Evolutionary conservation across 331 rosid genomes (phyloP), one percentile per base, ranked within the genome.

Genomic region (Cydonia oblonga): DNA sequence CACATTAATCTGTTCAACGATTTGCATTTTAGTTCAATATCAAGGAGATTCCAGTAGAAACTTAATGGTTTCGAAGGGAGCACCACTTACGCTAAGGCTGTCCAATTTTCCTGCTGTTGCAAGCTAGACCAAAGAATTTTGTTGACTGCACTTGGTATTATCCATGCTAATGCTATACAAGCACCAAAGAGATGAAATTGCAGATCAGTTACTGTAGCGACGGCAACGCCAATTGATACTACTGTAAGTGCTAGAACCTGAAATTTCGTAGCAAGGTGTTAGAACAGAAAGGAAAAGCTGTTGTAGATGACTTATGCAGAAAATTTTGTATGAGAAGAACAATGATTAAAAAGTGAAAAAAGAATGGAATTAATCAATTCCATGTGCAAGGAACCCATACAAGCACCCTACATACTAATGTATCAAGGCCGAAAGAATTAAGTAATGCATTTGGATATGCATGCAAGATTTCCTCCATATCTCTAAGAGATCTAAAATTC

Each of bases 71-170:
- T 14, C 7, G 46, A 56, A 14, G 42, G 25, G 20, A 30, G 68
- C 42, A 72, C 62, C 67, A 78, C 92, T 79, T 81, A 92, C 96
- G 96, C 90, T 76, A 92, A 79, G 29, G 98, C 98, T 9, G 96
- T 87, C 98, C 98, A 92, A 73, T 87, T 92, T 63, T 90, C 98
- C 81, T 88, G 93, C 79, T 92, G 96, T 77, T 92, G 98, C 70
- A 92, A 73, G 83, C 87, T 87, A 70, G 98, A 92, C 98, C 96
- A 92, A 67, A 90, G 96, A 85, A 92, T 92, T 81, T 92, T 92
- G 75, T 92, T 90, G 63, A 92, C 87, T 26, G 96, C 96, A 73
- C 98, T 92, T 0, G 98, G 98, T 71, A 90, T 80, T 74, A 92
- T 90, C 98, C 98, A 92, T 14, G 98, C 98, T 71, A 92, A 77